These are phyloP conservation scores for Salix exigua DNA, from an alignment of 345 rosid genomes.

Conservation along the genomic window DNA sequence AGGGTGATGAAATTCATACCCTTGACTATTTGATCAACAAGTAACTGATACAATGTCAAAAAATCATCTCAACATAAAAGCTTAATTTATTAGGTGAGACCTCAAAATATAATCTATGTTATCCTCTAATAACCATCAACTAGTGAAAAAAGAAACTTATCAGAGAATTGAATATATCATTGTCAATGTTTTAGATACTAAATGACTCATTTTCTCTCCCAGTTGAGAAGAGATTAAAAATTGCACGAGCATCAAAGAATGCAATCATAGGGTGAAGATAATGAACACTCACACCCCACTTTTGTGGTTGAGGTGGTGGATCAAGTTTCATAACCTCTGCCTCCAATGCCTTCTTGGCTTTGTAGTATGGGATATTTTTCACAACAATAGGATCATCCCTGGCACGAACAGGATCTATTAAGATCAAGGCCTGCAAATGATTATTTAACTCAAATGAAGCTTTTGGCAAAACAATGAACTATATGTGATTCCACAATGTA, in stretches of 20 bases:
- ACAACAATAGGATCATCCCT: slow-evolving; percentile 73
- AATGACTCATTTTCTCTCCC: neutral
- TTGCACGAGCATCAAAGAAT: neutral
- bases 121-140: too few relatives aligned
- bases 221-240: neutral
- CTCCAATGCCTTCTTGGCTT: slow-evolving; percentile 78
- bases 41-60: too few relatives aligned
- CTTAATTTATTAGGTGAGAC: too few relatives aligned
- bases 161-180: neutral
- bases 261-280: neutral
- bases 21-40: too few relatives aligned
- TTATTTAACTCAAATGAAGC: neutral
- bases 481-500: neutral
- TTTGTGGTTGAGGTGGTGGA: slow-evolving; percentile 83
- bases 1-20: too few relatives aligned
- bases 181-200: neutral
- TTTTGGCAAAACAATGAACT: neutral
- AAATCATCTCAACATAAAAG: too few relatives aligned
- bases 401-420: slow-evolving; percentile 84
- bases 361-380: slow-evolving; percentile 77
- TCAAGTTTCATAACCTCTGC: slow-evolving; percentile 64
- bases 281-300: slow-evolving; percentile 79
- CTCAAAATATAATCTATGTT: too few relatives aligned
- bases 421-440: slow-evolving; percentile 59
- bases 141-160: neutral